Percentiles rank a stretch among this genome's conserved stretches.
Evolutionary conservation across 148 eudicot species (phyloP).

Genomic region (Vaccinium darrowii): DNA sequence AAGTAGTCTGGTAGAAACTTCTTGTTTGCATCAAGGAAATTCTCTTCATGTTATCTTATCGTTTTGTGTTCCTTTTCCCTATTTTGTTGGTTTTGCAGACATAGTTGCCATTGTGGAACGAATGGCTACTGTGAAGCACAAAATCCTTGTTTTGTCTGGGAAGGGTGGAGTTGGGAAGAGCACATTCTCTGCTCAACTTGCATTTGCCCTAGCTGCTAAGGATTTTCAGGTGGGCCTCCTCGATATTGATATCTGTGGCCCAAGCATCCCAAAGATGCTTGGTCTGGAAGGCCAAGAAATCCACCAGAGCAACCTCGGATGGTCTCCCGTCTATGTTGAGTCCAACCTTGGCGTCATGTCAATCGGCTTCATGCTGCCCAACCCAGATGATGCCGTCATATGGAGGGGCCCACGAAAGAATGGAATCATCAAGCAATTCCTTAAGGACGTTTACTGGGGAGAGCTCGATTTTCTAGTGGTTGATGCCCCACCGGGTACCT

Average conservation of each 20-base stretch:
- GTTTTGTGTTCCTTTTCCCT: not conserved
- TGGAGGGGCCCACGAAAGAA: conserved; percentile 97
- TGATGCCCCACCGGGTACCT: conserved; percentile 97
- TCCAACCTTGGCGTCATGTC: conserved; percentile 98
- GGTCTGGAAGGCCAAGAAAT: conserved; percentile 96
- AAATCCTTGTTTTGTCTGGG: conserved; percentile 82
- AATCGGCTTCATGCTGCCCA: conserved; percentile 88
- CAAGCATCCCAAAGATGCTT: conserved; percentile 96
- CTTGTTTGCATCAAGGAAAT: not conserved
- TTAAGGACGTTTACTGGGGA: conserved; percentile 86
- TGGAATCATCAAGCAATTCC: conserved; percentile 79
- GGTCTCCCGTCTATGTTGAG: conserved; percentile 93
- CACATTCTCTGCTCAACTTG: conserved; percentile 91
- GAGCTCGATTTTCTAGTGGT: conserved; percentile 87
- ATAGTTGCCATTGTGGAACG: conserved; percentile 74
- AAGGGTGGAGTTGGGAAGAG: conserved; percentile 97
- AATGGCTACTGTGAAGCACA: conserved; percentile 95
- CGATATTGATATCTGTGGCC: conserved; percentile 87
- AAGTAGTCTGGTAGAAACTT: not conserved
- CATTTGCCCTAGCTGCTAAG: conserved; percentile 75
- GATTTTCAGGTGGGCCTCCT: conserved; percentile 86
- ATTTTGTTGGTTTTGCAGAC: conserved; percentile 38
- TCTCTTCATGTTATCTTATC: not conserved
- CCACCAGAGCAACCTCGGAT: conserved; percentile 91
- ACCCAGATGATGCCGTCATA: conserved; percentile 87